Base-by-base conservation (phyloP, 2,329 filamentous ascomycete genomes). In the Fusarium citri region DNA sequence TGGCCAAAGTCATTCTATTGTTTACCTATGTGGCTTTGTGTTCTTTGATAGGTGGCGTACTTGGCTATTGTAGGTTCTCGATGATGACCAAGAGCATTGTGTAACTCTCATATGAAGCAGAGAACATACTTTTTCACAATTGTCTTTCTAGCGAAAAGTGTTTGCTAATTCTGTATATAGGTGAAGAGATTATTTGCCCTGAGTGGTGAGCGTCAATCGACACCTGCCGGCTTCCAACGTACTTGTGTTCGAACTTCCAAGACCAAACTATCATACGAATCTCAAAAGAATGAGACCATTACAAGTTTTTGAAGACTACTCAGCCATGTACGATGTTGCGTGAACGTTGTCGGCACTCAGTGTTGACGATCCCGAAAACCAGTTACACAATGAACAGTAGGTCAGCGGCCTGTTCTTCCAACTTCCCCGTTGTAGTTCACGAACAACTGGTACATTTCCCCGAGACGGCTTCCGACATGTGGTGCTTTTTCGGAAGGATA, bases 311-410 rank as follows among this genome's bases (percentile, higher is more conserved):
- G 18, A 15, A n/a, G 18, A 26, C 8, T 26, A 8, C 18, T 12
- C 11, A 26, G 18, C 16, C 20, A 34, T 28, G 18, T 10, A 41
- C 34, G 8, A 25, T 41, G 4, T 26, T 18, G 18, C 23, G 8
- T 23, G 7, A 41, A 23, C 31, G 25, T 23, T 10, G 23, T 55
- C 28, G 14, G 37, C 15, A 16, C 22, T 49, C n/a, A 11, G 26
- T 26, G 37, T 16, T n/a, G 37, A 23, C 20, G n/a, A 14, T 25
- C 14, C 20, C 62, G 15, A 20, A n/a, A 26, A 22, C 15, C 20
- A 16, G 59, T 64, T 22, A 40, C 43, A 64, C 61, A 41, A 26
- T 49, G 20, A 12, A 22, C 18, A n/a, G 22, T n/a, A 10, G 20
- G 12, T 3, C 20, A 12, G 16, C 16, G 34, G 47, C 30, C 28